phyloP scores from a whole-genome alignment of 768 basidiomycete species.

The Cystobasidium onofrii region DNA sequence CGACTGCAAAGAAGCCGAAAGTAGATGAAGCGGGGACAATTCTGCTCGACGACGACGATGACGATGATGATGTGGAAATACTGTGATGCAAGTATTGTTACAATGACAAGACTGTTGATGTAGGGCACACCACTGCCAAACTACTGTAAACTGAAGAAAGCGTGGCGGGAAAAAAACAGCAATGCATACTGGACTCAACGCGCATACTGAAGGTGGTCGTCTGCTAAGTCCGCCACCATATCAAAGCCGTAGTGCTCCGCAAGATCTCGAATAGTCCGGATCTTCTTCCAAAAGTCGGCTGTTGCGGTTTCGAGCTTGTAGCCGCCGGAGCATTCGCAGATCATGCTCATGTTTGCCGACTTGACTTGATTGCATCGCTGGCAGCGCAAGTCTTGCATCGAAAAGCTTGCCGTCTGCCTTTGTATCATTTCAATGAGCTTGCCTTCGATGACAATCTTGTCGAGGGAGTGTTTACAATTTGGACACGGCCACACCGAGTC shows the following conservation, averaged over 20 bases:
- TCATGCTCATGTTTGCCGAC: conserved; percentile 72
- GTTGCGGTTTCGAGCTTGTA: conserved; percentile 53
- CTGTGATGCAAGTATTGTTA: conserved; percentile 7
- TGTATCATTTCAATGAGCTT: conserved; percentile 69
- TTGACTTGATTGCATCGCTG: conserved; percentile 82
- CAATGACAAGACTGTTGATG: neutral
- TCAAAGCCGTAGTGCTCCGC: conserved; percentile 27
- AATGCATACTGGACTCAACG: neutral
- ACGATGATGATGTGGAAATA: conserved; percentile 33
- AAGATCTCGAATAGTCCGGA: conserved; percentile 16
- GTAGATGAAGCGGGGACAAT: conserved; percentile 25
- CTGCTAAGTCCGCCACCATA: conserved; percentile 9
- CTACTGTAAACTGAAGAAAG: no score
- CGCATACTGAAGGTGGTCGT: neutral
- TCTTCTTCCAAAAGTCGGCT: conserved; percentile 18
- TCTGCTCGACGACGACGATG: conserved; percentile 33
- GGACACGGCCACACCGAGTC: conserved; percentile 58
- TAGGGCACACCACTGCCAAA: no score
- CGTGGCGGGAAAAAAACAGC: neutral
- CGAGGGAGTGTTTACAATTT: conserved; percentile 74
- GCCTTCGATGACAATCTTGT: conserved; percentile 77
- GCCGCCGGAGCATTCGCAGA: conserved; percentile 79
- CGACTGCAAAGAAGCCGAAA: conserved; percentile 33
- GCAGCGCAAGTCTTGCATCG: conserved; percentile 85
- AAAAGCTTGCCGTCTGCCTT: conserved; percentile 61